phyloP scores from a whole-genome alignment of 768 basidiomycete genomes.

The Mycena belliarum region DNA sequence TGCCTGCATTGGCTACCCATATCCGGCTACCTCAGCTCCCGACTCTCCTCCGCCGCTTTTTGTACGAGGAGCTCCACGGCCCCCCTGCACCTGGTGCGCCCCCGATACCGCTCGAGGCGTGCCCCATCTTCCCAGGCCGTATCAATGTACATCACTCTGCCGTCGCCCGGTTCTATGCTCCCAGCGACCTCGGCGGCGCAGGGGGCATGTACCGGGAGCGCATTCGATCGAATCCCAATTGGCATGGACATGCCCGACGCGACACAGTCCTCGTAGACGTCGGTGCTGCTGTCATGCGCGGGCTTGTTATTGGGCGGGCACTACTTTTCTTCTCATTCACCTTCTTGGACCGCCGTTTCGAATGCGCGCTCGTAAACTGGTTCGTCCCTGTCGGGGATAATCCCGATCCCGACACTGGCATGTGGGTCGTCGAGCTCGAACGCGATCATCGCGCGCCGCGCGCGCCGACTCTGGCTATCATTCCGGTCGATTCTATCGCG shows the following conservation, averaged over 20 bases:
- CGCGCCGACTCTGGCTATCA: constrained; percentile 18
- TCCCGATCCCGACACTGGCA: constrained; percentile 30
- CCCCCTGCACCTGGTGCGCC: neutral
- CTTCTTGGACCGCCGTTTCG: neutral
- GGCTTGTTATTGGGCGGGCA: constrained; percentile 28
- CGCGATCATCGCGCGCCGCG: neutral
- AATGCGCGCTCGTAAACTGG: constrained; percentile 35
- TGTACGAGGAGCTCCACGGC: neutral
- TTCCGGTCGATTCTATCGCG: constrained; percentile 27
- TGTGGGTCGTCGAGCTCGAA: constrained; percentile 34
- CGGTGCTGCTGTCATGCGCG: constrained; percentile 26
- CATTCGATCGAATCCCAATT: constrained; percentile 29
- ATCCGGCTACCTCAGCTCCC: neutral
- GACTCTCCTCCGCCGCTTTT: neutral
- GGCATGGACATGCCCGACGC: constrained; percentile 19
- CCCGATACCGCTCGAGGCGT: neutral
- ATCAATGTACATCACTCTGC: constrained; percentile 4
- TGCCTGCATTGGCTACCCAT: neutral
- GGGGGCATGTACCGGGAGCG: constrained; percentile 28
- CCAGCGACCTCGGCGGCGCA: neutral
- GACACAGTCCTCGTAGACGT: constrained; percentile 34
- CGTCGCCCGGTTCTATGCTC: constrained; percentile 3
- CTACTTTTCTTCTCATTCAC: constrained; percentile 34
- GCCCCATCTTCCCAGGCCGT: neutral
- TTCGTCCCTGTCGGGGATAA: constrained; percentile 13